A percentile compares a stretch with the other conserved stretches of the same genome.
These are phyloP conservation scores for Chalaropsis thielavioides DNA, from an alignment of 2,329 filamentous ascomycete genomes.

Conservation along the genomic window DNA sequence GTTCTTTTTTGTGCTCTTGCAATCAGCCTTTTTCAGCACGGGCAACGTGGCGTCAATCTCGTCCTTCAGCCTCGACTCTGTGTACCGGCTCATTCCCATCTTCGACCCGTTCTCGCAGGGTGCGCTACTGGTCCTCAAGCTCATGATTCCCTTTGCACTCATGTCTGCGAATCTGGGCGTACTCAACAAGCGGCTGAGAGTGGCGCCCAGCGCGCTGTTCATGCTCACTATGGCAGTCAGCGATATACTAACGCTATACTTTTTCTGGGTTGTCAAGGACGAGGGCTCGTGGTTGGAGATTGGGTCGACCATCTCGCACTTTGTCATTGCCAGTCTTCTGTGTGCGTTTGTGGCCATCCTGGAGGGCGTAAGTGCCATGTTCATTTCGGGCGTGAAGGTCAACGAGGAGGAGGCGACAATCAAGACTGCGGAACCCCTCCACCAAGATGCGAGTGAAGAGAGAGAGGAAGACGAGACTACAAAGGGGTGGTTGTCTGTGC, in stretches of 20 bases:
- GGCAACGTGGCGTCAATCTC: slow-evolving; percentile 92
- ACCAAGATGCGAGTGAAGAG: neutral
- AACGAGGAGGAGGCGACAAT: slow-evolving; percentile 21
- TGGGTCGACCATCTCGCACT: slow-evolving; percentile 90
- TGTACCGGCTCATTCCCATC: slow-evolving; percentile 71
- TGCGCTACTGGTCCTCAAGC: slow-evolving; percentile 71
- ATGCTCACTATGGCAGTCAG: slow-evolving; percentile 88
- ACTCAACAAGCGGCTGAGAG: slow-evolving; percentile 66
- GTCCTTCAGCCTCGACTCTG: slow-evolving; percentile 84
- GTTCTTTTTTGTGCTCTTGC: slow-evolving; percentile 89
- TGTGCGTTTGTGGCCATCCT: slow-evolving; percentile 83
- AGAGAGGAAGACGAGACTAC: neutral
- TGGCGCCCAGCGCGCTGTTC: slow-evolving; percentile 79
- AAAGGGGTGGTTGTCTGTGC: neutral
- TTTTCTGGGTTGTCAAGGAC: slow-evolving; percentile 95
- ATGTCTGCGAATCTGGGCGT: slow-evolving; percentile 92
- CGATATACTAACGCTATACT: slow-evolving; percentile 83
- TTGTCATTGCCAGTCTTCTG: slow-evolving; percentile 76
- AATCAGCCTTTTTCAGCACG: slow-evolving; percentile 93
- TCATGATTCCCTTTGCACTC: slow-evolving; percentile 84
- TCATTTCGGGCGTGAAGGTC: slow-evolving; percentile 69
- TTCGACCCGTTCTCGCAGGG: slow-evolving; percentile 91
- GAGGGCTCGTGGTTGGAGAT: slow-evolving; percentile 97
- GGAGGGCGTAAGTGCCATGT: slow-evolving; percentile 70
- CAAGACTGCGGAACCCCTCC: neutral